Evolutionary conservation across 2,329 filamentous ascomycete genomes (phyloP).

Genomic region (Tolypocladium album): DNA sequence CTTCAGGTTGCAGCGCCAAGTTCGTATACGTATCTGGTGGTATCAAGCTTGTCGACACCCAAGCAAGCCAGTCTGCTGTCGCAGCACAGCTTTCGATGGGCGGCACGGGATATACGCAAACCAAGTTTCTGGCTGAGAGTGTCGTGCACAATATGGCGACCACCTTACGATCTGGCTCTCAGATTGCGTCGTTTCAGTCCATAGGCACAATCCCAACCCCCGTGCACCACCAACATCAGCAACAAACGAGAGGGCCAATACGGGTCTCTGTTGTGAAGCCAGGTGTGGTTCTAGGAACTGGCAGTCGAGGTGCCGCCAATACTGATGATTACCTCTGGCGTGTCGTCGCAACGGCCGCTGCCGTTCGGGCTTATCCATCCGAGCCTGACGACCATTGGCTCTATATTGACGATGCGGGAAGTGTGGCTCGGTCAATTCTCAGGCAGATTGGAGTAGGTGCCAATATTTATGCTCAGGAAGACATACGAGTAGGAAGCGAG

Average conservation of each 20-base stretch:
- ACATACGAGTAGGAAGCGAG: neutral
- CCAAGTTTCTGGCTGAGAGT: conserved; percentile 13
- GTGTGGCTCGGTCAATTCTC: conserved; percentile 7
- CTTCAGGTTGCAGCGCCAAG: conserved; percentile 6
- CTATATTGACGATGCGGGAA: conserved; percentile 6
- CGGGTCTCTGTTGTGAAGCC: conserved; percentile 11
- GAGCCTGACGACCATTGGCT: conserved; percentile 7
- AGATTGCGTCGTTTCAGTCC: neutral
- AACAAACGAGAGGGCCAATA: neutral
- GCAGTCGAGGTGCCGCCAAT: conserved; percentile 9
- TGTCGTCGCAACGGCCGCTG: conserved; percentile 5
- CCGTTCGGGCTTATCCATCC: conserved; percentile 4
- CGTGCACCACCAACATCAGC: neutral
- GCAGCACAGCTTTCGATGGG: neutral
- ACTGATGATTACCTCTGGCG: conserved; percentile 14
- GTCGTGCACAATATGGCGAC: conserved; percentile 5
- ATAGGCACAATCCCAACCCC: neutral
- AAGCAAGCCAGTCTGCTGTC: neutral
- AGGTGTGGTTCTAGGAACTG: conserved; percentile 11
- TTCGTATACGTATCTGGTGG: conserved; percentile 15
- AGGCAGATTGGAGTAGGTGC: neutral
- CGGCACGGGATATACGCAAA: conserved; percentile 10
- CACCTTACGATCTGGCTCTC: neutral
- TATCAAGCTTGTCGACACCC: neutral
- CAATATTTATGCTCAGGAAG: neutral